Percentiles rank a stretch among this genome's conserved stretches.
phyloP scores from a whole-genome alignment of 1,284 basidiomycete species.

The Tylopilus sp. region DNA sequence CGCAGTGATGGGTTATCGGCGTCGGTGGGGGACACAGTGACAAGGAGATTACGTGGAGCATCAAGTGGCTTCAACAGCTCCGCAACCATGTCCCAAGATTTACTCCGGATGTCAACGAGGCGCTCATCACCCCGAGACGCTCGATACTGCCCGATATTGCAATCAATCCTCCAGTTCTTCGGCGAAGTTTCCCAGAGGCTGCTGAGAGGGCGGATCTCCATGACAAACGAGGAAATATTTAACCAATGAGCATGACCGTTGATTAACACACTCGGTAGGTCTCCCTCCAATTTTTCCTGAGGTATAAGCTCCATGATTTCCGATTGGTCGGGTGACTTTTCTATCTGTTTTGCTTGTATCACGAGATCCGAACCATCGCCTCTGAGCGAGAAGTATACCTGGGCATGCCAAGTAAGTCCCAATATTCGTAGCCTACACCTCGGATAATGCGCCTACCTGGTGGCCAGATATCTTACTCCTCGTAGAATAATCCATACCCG shows the following conservation, averaged over 20 bases:
- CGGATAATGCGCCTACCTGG: conserved; percentile 26
- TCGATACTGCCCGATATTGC: conserved; percentile 9
- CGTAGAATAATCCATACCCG: conserved; percentile 52
- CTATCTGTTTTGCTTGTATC: conserved; percentile 38
- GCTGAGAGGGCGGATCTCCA: conserved; percentile 50
- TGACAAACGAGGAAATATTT: conserved; percentile 31
- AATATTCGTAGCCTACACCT: background rate
- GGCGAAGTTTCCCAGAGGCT: conserved; percentile 34
- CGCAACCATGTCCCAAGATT: conserved; percentile 37
- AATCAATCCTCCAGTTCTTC: conserved; percentile 32
- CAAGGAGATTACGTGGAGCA: conserved; percentile 35
- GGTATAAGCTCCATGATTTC: conserved; percentile 51
- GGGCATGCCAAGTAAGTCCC: background rate
- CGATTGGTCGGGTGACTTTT: background rate
- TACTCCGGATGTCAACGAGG: conserved; percentile 9
- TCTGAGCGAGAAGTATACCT: conserved; percentile 47
- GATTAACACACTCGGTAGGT: conserved; percentile 48
- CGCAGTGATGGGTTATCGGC: conserved; percentile 13
- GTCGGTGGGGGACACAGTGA: conserved; percentile 19
- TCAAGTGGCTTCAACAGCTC: conserved; percentile 42
- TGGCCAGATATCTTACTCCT: conserved; percentile 33
- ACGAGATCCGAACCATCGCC: conserved; percentile 33
- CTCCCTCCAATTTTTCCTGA: conserved; percentile 40
- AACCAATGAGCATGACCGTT: conserved; percentile 53
- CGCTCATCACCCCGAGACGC: conserved; percentile 28